phyloP scores from a whole-genome alignment of 768 basidiomycete species.

The Tephrocybe rancida region DNA sequence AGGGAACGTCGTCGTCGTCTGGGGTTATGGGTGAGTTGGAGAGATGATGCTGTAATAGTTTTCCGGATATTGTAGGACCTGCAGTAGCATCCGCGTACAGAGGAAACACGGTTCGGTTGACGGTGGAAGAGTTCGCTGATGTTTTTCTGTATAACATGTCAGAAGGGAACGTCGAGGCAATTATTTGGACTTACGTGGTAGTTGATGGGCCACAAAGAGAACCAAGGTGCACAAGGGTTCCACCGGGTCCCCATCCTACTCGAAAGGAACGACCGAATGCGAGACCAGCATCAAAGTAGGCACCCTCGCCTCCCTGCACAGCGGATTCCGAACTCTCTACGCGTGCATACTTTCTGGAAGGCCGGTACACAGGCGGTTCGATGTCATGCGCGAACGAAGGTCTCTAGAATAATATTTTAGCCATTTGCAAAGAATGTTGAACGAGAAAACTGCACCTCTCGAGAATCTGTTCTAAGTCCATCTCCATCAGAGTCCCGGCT shows the following conservation, averaged over 20 bases:
- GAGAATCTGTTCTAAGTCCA: slow-evolving; percentile 56
- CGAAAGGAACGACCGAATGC: slow-evolving; percentile 86
- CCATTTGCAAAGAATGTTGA: neutral
- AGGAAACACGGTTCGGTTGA: slow-evolving; percentile 53
- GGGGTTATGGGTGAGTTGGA: slow-evolving; percentile 68
- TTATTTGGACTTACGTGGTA: slow-evolving; percentile 46
- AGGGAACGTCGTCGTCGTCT: slow-evolving; percentile 73
- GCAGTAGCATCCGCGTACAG: slow-evolving; percentile 35
- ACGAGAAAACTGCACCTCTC: slow-evolving; percentile 49
- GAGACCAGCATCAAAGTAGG: slow-evolving; percentile 80
- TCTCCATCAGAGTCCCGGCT: slow-evolving; percentile 81
- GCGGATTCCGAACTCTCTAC: slow-evolving; percentile 71
- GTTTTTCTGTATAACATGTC: slow-evolving; percentile 38
- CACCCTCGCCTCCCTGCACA: slow-evolving; percentile 63
- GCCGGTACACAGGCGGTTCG: slow-evolving; percentile 66
- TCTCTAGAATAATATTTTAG: slow-evolving; percentile 46
- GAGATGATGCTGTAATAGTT: slow-evolving; percentile 78
- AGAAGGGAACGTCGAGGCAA: neutral
- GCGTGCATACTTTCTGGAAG: slow-evolving; percentile 80
- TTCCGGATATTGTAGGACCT: slow-evolving; percentile 46
- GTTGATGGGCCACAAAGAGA: slow-evolving; percentile 62
- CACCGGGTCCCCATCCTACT: slow-evolving; percentile 88
- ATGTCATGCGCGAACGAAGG: slow-evolving; percentile 79
- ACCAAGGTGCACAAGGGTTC: slow-evolving; percentile 77
- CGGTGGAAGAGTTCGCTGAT: slow-evolving; percentile 64